Evolutionary conservation across 371 early-diverging fungal species (phyloP), one percentile per base, ranked within the genome.

Genomic region (Mortierella sp.): DNA sequence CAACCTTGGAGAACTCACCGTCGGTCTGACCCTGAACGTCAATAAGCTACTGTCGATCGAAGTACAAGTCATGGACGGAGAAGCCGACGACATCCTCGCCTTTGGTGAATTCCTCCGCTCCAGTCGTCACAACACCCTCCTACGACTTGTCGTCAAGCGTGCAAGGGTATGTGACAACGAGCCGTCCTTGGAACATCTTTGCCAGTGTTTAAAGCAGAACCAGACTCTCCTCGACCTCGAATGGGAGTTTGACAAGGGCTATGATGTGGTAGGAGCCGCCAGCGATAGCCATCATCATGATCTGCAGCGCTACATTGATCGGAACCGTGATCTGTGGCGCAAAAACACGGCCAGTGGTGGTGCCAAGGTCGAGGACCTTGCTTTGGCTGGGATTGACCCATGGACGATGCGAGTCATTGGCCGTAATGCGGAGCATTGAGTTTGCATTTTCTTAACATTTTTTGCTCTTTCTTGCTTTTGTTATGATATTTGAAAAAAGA

Each of bases 311-410:
- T 74, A 81, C 44, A 60, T 81, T 52, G 74, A 77, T 24, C 79
- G 85, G 3, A 85, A 85, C 47, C 79, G 82, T 0, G 80, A 79
- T 54, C 45, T 74, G 26, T 85, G 81, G 85, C 77, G 79, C 73
- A 85, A 79, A 38, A 81, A 65, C 21, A 21, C 52, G 19, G 65
- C 3, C 19, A 31, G 60, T 21, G 55, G 55, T 16, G 77, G 44
- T 28, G 71, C 77, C 16, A 70, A 76, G 45, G 72, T 55, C 1
- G 72, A 79, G 31, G 82, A 81, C 48, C 72, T 85, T 19, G 63
- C 50, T 28, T 48, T 57, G 55, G 74, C 82, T 4, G 85, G 85
- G 9, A 44, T 81, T 10, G 82, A 81, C 26, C 52, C 81, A 6
- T 79, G 70, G 75, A 84, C 81, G 31, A 57, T 31, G 13, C 78